Evolutionary conservation across 495 filamentous ascomycete species (phyloP), one percentile per base, ranked within the genome.

Genomic region (Achaetomiella virescens): DNA sequence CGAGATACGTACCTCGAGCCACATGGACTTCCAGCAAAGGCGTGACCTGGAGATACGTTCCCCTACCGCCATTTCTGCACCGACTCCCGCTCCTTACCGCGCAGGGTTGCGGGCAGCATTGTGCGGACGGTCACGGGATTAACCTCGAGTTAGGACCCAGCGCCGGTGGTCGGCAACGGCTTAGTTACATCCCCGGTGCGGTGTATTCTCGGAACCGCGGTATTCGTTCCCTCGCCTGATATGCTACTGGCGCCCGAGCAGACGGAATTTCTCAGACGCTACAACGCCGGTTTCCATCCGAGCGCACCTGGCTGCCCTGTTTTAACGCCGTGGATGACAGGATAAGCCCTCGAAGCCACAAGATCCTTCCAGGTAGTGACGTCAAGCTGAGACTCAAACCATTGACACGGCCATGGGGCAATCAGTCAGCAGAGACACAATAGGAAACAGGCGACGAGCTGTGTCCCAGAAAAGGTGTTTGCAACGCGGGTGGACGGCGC

Each of bases 21-120:
- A 48, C 49, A 52, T 48, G 55, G 40, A 25, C 35, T 33, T 43
- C 21, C 36, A 37, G 27, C 46, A 36, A 20, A 20, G 41, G 17
- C 18, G 46, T 22, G 42, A 48, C 41, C 35, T 52, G 24, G 15
- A 43, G 41, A 29, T 50, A 48, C 56, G 27, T 54, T 29, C 44
- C 57, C 20, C 15, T 47, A 52, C 58, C 58, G 52, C 52, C 52
- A 25, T n/a, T 60, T 60, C 48, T 60, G 52, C 52, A 36, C 48
- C 52, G 25, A 51, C 47, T 31, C 17, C 58, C 58, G 58, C 58
- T 20, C 15, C 41, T 48, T 41, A 36, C 29, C 48, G 29, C 36
- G 50, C 9, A 29, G 25, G 36, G 52, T 51, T 47, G 52, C 29
- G 31, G 46, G 15, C 17, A 38, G 37, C 4, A 31, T 44, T 40